Evolutionary conservation across 1,284 basidiomycete species (phyloP), one percentile per base, ranked within the genome.

Genomic region (Rhodotorula sp.): DNA sequence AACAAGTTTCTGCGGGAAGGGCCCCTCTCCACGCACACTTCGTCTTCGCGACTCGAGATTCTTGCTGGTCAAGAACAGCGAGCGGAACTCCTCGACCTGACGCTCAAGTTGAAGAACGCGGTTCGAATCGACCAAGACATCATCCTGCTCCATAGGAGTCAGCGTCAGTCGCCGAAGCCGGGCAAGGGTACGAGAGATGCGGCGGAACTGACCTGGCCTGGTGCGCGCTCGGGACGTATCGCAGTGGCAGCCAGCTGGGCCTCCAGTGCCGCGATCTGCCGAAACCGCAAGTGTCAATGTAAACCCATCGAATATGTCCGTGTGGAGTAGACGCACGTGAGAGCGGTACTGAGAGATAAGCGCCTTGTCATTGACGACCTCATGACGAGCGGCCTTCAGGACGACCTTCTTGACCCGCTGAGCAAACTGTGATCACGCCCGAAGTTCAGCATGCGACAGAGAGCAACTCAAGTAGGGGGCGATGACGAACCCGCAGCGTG

Each of bases 341-440:
- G 71, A 68, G 26, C 90, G 86, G 81, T 97, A 97, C 69, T 93
- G 86, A 82, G 82, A 81, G 71, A 97, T 91, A 43, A 97, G 85
- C 0, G 93, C 93, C 76, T 94, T 92, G 0, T 92, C 93, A 78
- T 95, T 93, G 12, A 94, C 87, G 28, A 97, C 85, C 81, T 97
- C 94, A 80, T 93, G 95, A 85, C 92, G 91, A 82, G 91, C 87
- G 2, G 95, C 95, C 71, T 91, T 87, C 49, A 98, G 84, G 81
- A 90, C 80, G 26, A 85, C 84, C 76, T 87, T 89, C 84, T 94
- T 94, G 79, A 94, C 90, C 49, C 92, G 84, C 76, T 89, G 89
- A 0, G 95, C 95, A 80, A 99, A 98, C 61, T 89, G 86, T 23
- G 95, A 83, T 0, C 93, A 97, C 71, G 2, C 89, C 92, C 60